These are phyloP conservation scores for Ganoderma sinense DNA, from an alignment of 1,284 basidiomycete genomes.

Conservation along the genomic window DNA sequence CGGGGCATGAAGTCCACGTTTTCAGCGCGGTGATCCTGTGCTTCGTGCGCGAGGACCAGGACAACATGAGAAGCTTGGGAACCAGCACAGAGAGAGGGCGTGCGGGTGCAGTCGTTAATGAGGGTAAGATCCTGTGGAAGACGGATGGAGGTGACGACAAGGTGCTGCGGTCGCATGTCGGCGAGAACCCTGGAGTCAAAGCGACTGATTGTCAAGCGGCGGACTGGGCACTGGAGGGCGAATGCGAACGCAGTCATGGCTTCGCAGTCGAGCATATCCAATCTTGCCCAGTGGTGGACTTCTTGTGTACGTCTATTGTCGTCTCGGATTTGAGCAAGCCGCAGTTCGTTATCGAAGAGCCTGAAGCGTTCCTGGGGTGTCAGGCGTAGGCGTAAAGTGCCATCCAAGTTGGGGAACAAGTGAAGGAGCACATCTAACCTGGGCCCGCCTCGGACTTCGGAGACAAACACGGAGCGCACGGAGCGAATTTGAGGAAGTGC, in stretches of 20 bases:
- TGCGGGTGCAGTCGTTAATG: too few relatives aligned
- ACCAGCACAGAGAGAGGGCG: not conserved
- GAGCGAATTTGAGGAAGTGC: not conserved
- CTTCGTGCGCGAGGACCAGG: not conserved
- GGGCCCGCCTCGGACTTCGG: not conserved
- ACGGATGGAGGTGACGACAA: not conserved
- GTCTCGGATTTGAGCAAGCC: not conserved
- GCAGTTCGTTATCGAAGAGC: not conserved
- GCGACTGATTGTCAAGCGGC: not conserved
- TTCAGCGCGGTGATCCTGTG: not conserved
- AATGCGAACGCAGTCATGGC: not conserved
- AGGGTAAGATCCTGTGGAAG: not conserved
- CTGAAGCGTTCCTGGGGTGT: not conserved
- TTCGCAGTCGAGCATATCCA: not conserved
- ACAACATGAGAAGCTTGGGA: not conserved
- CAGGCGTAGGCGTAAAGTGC: not conserved
- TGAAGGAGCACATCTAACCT: not conserved
- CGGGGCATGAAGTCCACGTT: not conserved
- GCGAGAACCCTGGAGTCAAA: not conserved
- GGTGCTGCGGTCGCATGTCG: not conserved
- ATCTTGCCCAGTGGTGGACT: not conserved
- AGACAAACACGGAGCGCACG: not conserved
- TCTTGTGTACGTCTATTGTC: not conserved
- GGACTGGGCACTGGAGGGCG: not conserved
- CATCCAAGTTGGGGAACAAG: not conserved